phyloP scores from a whole-genome alignment of 345 rosid genomes.

The Camelina neglecta region DNA sequence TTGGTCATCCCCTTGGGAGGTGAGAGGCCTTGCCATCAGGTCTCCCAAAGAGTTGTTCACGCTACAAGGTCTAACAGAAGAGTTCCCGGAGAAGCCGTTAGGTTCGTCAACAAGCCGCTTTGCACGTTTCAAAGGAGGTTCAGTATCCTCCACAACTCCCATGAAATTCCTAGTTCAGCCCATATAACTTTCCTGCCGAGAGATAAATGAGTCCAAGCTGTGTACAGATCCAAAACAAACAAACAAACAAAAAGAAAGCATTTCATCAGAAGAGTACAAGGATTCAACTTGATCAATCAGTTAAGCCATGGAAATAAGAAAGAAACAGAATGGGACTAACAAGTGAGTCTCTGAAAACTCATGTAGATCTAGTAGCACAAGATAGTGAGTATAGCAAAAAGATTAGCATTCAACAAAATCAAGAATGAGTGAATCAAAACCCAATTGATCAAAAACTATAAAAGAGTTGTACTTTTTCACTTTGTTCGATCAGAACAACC shows the following conservation, averaged over 20 bases:
- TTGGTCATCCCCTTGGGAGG: constrained; percentile 68
- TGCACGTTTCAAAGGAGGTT: constrained; percentile 59
- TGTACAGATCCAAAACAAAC: constrained; percentile 8
- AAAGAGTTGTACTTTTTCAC: constrained; percentile 14
- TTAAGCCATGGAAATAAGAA: background rate
- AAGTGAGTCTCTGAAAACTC: background rate
- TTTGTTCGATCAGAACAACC: constrained; percentile 28
- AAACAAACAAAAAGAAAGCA: background rate
- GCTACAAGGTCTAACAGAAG: constrained; percentile 44
- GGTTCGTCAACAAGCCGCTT: constrained; percentile 53
- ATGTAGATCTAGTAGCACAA: constrained; percentile 28
- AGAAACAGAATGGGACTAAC: background rate
- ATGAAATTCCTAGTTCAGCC: constrained; percentile 69
- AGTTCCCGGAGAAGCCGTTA: constrained; percentile 49
- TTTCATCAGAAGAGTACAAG: constrained; percentile 10
- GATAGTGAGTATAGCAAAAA: background rate
- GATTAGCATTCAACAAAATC: constrained; percentile 2
- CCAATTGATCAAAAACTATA: constrained; percentile 22
- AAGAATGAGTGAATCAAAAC: constrained; percentile 15
- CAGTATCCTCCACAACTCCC: constrained; percentile 70
- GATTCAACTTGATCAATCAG: constrained; percentile 27
- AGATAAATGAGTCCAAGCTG: constrained; percentile 7
- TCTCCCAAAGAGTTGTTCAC: constrained; percentile 61
- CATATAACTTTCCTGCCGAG: constrained; percentile 49
- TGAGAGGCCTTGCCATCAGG: constrained; percentile 68